Percentiles rank a stretch among this genome's conserved stretches.
Evolutionary conservation across 2,329 filamentous ascomycete species (phyloP).

Genomic region (Trichoderma sp.): DNA sequence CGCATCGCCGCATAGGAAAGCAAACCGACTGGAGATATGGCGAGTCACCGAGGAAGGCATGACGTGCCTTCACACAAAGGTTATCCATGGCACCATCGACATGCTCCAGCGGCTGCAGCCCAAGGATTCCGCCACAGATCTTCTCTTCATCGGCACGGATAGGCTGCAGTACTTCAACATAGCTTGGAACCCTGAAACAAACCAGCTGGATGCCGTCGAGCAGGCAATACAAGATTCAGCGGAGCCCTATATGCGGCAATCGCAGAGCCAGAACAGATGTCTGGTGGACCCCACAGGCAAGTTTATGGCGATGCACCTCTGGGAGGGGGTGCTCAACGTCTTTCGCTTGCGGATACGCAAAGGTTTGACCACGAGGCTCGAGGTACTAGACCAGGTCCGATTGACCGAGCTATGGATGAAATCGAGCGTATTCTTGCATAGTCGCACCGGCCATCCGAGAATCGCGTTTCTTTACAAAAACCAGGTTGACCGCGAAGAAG

Average conservation of each 20-base stretch:
- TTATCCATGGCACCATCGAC: constrained; percentile 80
- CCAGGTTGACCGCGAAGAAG: constrained; percentile 49
- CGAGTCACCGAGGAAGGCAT: constrained; percentile 62
- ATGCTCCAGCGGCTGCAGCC: constrained; percentile 80
- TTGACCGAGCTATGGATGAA: constrained; percentile 60
- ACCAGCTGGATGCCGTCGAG: constrained; percentile 50
- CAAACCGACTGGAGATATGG: constrained; percentile 85
- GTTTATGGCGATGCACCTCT: constrained; percentile 56
- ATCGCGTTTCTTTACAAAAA: constrained; percentile 58
- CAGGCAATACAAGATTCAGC: constrained; percentile 51
- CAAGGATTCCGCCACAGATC: constrained; percentile 68
- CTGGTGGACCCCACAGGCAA: constrained; percentile 75
- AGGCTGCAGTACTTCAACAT: constrained; percentile 87
- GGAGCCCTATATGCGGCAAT: constrained; percentile 66
- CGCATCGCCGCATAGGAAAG: constrained; percentile 55
- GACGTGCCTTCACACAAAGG: constrained; percentile 61
- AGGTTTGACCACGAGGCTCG: constrained; percentile 42
- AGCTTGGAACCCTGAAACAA: constrained; percentile 66
- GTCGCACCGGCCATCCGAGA: constrained; percentile 55
- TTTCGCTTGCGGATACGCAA: constrained; percentile 49
- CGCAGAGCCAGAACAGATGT: constrained; percentile 78
- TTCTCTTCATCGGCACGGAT: constrained; percentile 90
- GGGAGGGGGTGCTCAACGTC: constrained; percentile 58
- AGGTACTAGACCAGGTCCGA: constrained; percentile 53
- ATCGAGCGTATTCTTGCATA: constrained; percentile 54